phyloP scores from a whole-genome alignment of 352 stramenopile genomes.

The Phytophthora idaei region DNA sequence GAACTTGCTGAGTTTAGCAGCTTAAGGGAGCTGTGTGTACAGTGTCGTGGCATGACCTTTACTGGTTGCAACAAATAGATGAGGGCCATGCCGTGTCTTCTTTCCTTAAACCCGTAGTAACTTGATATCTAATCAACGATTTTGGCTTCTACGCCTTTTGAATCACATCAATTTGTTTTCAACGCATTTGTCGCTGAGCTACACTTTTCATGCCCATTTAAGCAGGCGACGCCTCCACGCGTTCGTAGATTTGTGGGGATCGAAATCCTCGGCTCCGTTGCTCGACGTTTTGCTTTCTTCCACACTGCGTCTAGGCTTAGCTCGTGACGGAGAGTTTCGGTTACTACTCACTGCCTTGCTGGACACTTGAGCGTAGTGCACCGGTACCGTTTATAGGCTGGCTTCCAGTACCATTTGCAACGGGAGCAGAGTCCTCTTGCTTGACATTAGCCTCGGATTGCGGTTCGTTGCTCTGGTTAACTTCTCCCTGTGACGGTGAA shows the following conservation, averaged over 20 bases:
- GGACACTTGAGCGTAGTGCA: too few relatives aligned
- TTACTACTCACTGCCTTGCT: background rate
- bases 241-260: background rate
- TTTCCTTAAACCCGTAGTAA: conserved; percentile 15
- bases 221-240: background rate
- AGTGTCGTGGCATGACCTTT: conserved; percentile 16
- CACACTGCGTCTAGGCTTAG: too few relatives aligned
- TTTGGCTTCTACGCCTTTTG: background rate
- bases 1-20: conserved; percentile 39
- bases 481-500: background rate
- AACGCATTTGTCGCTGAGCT: background rate
- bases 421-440: background rate
- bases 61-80: conserved; percentile 27
- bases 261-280: background rate
- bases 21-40: background rate
- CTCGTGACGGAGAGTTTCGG: background rate
- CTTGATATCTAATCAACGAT: conserved; percentile 22
- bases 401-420: background rate
- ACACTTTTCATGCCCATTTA: background rate
- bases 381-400: too few relatives aligned
- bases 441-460: background rate
- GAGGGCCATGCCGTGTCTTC: conserved; percentile 5
- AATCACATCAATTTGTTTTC: background rate
- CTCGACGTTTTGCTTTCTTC: background rate
- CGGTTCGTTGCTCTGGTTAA: background rate